phyloP scores from a whole-genome alignment of 352 stramenopile species.

The Thraustochytrium sp. region DNA sequence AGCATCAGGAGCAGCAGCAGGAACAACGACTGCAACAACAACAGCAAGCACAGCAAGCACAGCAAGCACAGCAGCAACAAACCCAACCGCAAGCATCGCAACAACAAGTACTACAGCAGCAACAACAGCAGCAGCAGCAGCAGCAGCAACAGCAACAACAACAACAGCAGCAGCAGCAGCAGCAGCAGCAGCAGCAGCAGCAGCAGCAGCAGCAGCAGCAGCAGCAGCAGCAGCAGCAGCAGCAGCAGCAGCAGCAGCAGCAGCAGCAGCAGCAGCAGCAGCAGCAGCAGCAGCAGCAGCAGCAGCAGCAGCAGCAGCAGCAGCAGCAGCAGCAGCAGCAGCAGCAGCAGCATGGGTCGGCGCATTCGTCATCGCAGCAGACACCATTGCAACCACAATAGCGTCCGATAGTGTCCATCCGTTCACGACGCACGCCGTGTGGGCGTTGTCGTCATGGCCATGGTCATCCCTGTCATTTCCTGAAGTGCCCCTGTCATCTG shows the following conservation, averaged over 20 bases:
- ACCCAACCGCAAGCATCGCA: neutral
- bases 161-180: neutral
- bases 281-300: neutral
- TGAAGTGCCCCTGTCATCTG: no score
- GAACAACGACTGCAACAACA: no score
- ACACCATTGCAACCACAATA: no score
- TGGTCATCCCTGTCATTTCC: no score
- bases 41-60: no score
- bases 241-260: neutral
- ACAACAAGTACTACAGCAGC: no score
- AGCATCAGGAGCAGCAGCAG: neutral
- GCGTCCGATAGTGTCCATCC: no score
- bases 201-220: neutral
- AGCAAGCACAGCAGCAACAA: neutral
- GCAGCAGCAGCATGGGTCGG: neutral
- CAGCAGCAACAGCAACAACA: neutral
- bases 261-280: slow-evolving; percentile 5
- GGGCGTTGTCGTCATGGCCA: no score
- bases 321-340: neutral
- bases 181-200: neutral
- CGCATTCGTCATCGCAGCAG: no score
- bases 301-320: neutral
- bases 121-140: no score
- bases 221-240: slow-evolving; percentile 3
- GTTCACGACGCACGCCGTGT: no score